Percentiles rank a stretch among this genome's conserved stretches.
phyloP scores from a whole-genome alignment of 2,329 filamentous ascomycete species.

The Xylaria sp. region DNA sequence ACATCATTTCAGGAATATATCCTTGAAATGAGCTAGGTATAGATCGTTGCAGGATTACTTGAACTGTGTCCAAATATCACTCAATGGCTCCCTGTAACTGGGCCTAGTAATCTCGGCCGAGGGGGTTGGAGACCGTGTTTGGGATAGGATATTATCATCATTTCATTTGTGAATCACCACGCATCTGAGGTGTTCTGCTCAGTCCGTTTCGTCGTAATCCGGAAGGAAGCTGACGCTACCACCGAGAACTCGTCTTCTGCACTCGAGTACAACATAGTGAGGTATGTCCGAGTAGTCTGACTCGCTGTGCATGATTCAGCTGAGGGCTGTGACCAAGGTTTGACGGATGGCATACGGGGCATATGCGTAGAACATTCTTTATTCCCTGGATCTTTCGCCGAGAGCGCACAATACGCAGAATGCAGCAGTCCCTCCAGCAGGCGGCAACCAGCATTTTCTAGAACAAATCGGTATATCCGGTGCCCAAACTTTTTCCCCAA shows the following conservation, averaged over 20 bases:
- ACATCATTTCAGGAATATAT: not conserved
- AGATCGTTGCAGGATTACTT: no score
- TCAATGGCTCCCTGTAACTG: no score
- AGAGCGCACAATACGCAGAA: slow-evolving; percentile 1
- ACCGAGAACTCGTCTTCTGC: not conserved
- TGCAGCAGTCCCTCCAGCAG: not conserved
- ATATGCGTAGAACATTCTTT: slow-evolving; percentile 1
- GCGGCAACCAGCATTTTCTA: slow-evolving; percentile 5
- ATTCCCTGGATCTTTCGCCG: slow-evolving; percentile 1
- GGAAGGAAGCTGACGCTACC: not conserved
- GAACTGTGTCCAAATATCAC: no score
- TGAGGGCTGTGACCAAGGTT: slow-evolving; percentile 10
- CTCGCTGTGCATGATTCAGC: slow-evolving; percentile 23
- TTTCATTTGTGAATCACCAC: not conserved
- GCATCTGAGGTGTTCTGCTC: not conserved
- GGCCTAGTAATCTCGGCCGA: no score
- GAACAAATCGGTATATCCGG: slow-evolving; percentile 28
- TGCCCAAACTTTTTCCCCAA: slow-evolving; percentile 29
- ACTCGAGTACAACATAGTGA: slow-evolving; percentile 3
- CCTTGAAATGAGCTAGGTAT: no score
- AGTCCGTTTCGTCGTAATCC: not conserved
- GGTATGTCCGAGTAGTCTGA: slow-evolving; percentile 8
- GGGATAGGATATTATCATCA: no score
- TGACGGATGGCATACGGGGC: slow-evolving; percentile 12
- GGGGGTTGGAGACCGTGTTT: no score